phyloP scores from a whole-genome alignment of 1,139 yeast species.

The Pichia sp. region DNA sequence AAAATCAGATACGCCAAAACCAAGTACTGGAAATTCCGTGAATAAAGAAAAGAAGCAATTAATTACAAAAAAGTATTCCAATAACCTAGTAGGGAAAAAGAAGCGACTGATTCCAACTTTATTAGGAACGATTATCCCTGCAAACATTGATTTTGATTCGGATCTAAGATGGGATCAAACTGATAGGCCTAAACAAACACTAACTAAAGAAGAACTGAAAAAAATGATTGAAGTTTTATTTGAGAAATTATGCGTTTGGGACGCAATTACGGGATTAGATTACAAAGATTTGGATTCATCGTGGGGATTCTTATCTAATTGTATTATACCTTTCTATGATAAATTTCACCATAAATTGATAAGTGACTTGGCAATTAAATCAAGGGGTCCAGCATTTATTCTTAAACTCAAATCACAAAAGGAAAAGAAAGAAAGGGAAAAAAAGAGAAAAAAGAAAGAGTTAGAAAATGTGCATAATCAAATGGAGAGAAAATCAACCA shows the following conservation, averaged over 20 bases:
- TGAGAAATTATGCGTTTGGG: constrained; percentile 29
- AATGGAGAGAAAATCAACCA: constrained; percentile 4
- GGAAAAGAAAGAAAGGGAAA: constrained; percentile 10
- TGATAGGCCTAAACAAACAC: constrained; percentile 5
- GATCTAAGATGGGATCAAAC: constrained; percentile 19
- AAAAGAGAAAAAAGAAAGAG: neutral
- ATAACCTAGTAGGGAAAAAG: constrained; percentile 24
- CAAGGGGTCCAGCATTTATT: constrained; percentile 25
- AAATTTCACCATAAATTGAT: constrained; percentile 22
- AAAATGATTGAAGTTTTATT: constrained; percentile 20
- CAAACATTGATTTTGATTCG: constrained; percentile 21
- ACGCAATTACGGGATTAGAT: constrained; percentile 26
- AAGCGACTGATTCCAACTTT: constrained; percentile 29
- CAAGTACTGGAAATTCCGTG: too few species aligned
- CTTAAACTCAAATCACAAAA: constrained; percentile 7
- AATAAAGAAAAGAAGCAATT: too few species aligned
- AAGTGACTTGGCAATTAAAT: constrained; percentile 23
- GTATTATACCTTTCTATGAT: constrained; percentile 28
- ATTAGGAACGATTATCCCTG: constrained; percentile 26
- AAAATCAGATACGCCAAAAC: neutral
- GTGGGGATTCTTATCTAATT: constrained; percentile 22
- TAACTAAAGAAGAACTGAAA: constrained; percentile 7
- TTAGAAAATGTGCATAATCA: constrained; percentile 1
- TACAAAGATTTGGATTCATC: constrained; percentile 25
- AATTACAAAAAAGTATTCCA: constrained; percentile 5